Base-by-base conservation (phyloP, 2,329 filamentous ascomycete genomes). In the Drechslerella dactyloides region DNA sequence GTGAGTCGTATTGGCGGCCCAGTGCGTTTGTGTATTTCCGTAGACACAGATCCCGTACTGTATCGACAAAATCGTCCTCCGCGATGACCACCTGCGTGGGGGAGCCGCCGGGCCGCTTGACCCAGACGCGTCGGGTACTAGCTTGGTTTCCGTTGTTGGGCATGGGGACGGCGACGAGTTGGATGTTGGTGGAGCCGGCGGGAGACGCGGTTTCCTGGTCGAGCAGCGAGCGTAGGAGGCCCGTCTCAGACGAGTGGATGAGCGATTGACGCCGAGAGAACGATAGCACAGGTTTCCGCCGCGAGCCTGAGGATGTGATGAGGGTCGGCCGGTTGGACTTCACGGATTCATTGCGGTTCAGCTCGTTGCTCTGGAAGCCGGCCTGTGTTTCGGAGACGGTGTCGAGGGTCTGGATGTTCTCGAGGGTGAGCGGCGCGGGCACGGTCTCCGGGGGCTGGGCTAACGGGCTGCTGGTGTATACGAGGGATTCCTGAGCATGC, bases 1-100 rank as follows among this genome's bases (percentile, higher is more conserved):
- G 94, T 10, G 94, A 85, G 81, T 99, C 94, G 79, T 93, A 97
- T 58, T 85, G 90, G 76, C 88, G 88, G 56, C 93, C 93, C 24
- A 99, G 84, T 13, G 92, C 96, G 80, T 99, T 97, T 76, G 88
- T 87, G 80, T 97, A 99, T 82, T 97, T 97, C 77, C 87, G 87
- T 76, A 97, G 82, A 65, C 97, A 94, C 83, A 91, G 87, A 76
- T 97, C 94, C 76, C 93, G 89, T 73, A 96, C 89, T 80, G 97
- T 93, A 79, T 99, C 94, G 65, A 97, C 93, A 76, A 97, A 82
- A 78, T 96, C 92, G 77, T 96, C 91, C 77, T 96, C 90, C 76
- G 87, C 85, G 76, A 96, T 90, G 72, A 89, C 87, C 62, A 99
- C 89, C 77, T 94, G 84, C 13, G 94, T 99, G 42, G 93, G 87